Evolutionary conservation across 805 yeast species (phyloP).

Genomic region (Candida verbasci): DNA sequence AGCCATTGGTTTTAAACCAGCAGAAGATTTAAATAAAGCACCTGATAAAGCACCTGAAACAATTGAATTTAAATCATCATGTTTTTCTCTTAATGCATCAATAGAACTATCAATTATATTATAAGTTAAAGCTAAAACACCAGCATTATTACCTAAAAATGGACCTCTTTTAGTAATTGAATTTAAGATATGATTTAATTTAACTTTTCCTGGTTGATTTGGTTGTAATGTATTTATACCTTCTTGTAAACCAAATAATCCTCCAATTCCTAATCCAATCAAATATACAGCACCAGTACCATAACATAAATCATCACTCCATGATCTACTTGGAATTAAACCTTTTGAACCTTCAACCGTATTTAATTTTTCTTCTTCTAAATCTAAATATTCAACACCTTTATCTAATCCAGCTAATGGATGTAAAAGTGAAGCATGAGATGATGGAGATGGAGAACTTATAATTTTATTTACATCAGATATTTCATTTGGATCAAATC

Average conservation of each 20-base stretch:
- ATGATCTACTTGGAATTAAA: slow-evolving; percentile 90
- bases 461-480: slow-evolving; percentile 61
- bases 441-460: slow-evolving; percentile 48
- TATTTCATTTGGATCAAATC: slow-evolving; percentile 64
- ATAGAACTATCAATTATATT: slow-evolving; percentile 77
- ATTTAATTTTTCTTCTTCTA: slow-evolving; percentile 74
- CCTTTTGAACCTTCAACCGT: slow-evolving; percentile 87
- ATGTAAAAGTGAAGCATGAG: slow-evolving; percentile 44
- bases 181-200: slow-evolving; percentile 85
- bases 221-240: slow-evolving; percentile 78
- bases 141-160: slow-evolving; percentile 90
- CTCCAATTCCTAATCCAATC: slow-evolving; percentile 84
- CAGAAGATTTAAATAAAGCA: slow-evolving; percentile 80
- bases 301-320: slow-evolving; percentile 96
- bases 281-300: slow-evolving; percentile 95
- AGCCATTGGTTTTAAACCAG: slow-evolving; percentile 85
- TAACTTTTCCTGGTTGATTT: slow-evolving; percentile 71
- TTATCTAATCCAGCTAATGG: slow-evolving; percentile 90
- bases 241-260: slow-evolving; percentile 81
- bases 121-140: slow-evolving; percentile 86
- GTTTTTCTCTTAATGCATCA: slow-evolving; percentile 81
- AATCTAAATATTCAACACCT: slow-evolving; percentile 83
- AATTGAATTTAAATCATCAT: slow-evolving; percentile 79
- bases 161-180: slow-evolving; percentile 95
- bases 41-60: slow-evolving; percentile 91